These are phyloP conservation scores for Elsinoe batatas DNA, from an alignment of 2,329 filamentous ascomycete genomes.

Conservation along the genomic window DNA sequence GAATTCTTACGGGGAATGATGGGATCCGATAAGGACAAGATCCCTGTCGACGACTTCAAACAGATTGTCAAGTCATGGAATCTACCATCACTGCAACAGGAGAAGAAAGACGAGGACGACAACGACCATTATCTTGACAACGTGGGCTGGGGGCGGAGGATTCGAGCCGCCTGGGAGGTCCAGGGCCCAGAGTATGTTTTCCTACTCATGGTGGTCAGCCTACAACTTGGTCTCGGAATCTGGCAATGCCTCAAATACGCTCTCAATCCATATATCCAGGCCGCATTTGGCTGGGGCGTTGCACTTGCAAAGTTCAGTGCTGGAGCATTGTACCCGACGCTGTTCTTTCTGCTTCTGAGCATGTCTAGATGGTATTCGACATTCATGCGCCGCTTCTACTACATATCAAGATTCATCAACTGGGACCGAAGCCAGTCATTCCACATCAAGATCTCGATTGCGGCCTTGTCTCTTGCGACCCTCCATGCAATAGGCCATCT, in stretches of 20 bases:
- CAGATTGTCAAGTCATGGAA: constrained; percentile 51
- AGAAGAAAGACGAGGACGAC: constrained; percentile 39
- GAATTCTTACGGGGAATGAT: constrained; percentile 44
- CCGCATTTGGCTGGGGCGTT: constrained; percentile 47
- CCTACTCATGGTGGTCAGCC: constrained; percentile 37
- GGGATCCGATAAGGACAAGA: constrained; percentile 32
- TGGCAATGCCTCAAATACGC: constrained; percentile 49
- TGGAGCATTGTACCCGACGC: constrained; percentile 47
- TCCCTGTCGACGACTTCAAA: constrained; percentile 40
- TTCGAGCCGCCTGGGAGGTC: constrained; percentile 47
- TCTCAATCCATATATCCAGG: constrained; percentile 35
- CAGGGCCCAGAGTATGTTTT: constrained; percentile 45
- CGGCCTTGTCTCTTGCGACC: constrained; percentile 42
- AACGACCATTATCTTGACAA: constrained; percentile 35
- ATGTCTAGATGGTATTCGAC: constrained; percentile 51
- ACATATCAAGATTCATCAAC: constrained; percentile 46
- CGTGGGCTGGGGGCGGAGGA: constrained; percentile 37
- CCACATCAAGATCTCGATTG: constrained; percentile 46
- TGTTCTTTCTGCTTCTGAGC: constrained; percentile 49
- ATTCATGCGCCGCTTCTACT: constrained; percentile 41
- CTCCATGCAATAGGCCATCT: constrained; percentile 47
- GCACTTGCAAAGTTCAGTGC: constrained; percentile 47
- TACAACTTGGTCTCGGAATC: constrained; percentile 43
- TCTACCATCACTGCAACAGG: constrained; percentile 49
- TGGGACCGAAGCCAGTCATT: constrained; percentile 48